A percentile compares a stretch with the other conserved stretches of the same genome.
These are phyloP conservation scores for Lactarius deliciosus DNA, from an alignment of 768 basidiomycete genomes.

Conservation along the genomic window DNA sequence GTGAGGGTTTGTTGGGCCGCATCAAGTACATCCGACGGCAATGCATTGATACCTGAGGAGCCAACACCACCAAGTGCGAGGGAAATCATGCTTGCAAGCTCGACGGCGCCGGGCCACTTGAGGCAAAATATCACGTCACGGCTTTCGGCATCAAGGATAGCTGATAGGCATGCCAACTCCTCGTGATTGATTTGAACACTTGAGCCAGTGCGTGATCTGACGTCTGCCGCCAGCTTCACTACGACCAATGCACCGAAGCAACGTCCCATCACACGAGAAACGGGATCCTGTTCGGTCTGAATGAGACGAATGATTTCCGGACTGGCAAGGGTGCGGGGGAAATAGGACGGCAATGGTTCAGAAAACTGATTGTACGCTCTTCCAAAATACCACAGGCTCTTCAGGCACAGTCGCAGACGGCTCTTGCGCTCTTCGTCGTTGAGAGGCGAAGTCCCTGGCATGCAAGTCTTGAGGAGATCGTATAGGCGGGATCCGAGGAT, in stretches of 20 bases:
- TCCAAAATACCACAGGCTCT: neutral
- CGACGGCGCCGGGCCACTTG: neutral
- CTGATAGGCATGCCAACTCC: neutral
- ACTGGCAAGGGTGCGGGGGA: neutral
- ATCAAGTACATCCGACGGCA: neutral
- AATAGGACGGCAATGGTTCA: neutral
- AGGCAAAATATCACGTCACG: neutral
- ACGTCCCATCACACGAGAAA: neutral
- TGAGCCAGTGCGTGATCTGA: neutral
- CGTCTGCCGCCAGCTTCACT: neutral
- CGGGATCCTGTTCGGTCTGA: neutral
- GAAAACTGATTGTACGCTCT: neutral
- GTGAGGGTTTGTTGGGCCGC: neutral
- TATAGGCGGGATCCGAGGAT: too few species aligned
- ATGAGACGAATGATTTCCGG: neutral
- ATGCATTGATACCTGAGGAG: neutral
- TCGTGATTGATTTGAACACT: neutral
- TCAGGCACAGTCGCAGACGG: neutral
- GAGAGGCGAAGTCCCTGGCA: neutral
- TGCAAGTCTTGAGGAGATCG: neutral
- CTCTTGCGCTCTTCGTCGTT: neutral
- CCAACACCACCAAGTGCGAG: neutral
- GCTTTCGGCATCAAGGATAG: neutral
- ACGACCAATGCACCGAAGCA: neutral
- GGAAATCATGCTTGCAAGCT: neutral